Base-by-base conservation (phyloP, 331 rosid species). In the Prunus yedoensis region DNA sequence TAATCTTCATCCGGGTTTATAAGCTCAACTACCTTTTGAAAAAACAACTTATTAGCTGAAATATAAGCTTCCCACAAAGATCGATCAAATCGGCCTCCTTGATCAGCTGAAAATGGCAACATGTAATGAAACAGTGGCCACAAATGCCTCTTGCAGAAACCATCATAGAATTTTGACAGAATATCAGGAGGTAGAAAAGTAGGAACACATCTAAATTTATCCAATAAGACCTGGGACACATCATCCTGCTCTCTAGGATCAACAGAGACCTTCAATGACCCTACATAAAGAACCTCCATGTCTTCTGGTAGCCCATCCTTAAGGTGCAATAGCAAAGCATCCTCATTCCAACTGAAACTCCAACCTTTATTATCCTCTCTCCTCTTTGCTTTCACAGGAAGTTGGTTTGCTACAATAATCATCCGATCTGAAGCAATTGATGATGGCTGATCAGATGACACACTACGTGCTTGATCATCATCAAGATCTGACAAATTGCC, bases 31-130 rank as follows among this genome's bases (percentile, higher is more conserved):
- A 93, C 88, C 81, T 82, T 91, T 23, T 93, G 91, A 15, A 83
- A 93, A 75, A 91, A 93, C 51, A 89, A 75, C 77, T 93, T 91
- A 88, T 93, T 93, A 51, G 96, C 96, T 46, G 83, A 77, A 61
- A 93, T 92, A 70, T 93, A 93, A 25, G 97, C 92, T 79, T 91
- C 97, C 98, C 98, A 93, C 82, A 93, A 66, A 52, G 89, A 66
- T 58, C 91, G 85, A 79, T 89, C 97, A 79, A 89, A 91, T 50
- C 87, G 84, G 27, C 83, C 90, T 70, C 84, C 84, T 76, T 91
- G 88, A 74, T 83, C 86, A 0, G 93, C 86, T 8, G 93, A 81
- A 66, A 88, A 83, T 16, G 95, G 97, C 66, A 91, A 57, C 95
- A 85, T 89, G 83, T 89, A 89, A 85, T 91, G 97, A 81, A 91